Evolutionary conservation across 257 asterid genomes (phyloP), one percentile per base, ranked within the genome.

Genomic region (Gardenia jasminoides): DNA sequence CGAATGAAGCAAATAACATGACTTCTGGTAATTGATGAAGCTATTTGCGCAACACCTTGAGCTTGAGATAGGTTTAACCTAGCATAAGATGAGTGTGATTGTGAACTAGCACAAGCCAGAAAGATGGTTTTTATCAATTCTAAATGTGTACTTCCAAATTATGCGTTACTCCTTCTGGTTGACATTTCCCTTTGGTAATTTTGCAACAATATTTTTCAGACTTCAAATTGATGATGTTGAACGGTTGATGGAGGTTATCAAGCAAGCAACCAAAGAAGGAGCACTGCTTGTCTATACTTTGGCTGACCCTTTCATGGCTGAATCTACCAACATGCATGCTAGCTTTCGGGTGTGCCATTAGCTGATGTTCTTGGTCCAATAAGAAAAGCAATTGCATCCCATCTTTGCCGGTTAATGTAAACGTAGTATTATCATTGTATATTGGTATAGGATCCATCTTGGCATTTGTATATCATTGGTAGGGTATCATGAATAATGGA

Each of bases 231-330:
- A 90, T 77, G 96, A 93, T 76, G 76, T 90, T 76, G 97, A 94
- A 20, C 87, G 91, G 5, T 54, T 93, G 88, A 87, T 94, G 92
- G 97, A 93, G 80, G 70, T 95, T 26, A 82, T 92, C 43, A 89
- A 89, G 36, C 99, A 93, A 91, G 99, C 98, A 28, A 94, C 99
- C 74, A 88, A 85, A 82, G 98, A 95, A 46, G 93, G 92, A 70
- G 99, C 98, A 30, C 85, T 95, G 93, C 74, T 95, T 19, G 97
- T 85, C 19, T 95, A 89, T 75, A 93, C 99, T 2, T 83, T 95
- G 33, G 97, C 99, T 0, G 99, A 95, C 77, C 97, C 96, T 30
- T 89, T 97, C 24, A 86, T 95, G 66, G 96, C 98, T 7, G 96
- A 91, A 83, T 74, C 97, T 54, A 97, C 97, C 48, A 83, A 77